Evolutionary conservation across 2,329 filamentous ascomycete genomes (phyloP), one percentile per base, ranked within the genome.

Genomic region (Cryphonectria nitschkei): DNA sequence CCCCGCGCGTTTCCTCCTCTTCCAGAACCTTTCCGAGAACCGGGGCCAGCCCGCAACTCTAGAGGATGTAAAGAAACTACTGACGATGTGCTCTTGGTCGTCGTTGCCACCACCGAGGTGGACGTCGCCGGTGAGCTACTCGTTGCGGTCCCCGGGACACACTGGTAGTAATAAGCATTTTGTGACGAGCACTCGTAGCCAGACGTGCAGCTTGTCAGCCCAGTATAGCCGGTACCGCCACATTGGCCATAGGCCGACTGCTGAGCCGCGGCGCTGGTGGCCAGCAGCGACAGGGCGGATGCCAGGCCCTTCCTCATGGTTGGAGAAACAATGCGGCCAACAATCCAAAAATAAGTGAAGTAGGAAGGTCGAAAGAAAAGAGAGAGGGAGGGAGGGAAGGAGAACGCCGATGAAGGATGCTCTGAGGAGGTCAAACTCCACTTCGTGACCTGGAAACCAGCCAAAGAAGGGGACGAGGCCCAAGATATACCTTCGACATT

Each of bases 131-230:
- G 14, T 46, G 68, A 60, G 13, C 62, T 52, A 37, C 60, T 66
- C 22, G 72, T 56, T 26, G 69, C 65, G 26, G 72, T 68, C 13
- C 72, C 72, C 4, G 70, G 61, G 8, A 72, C 63, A 71, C 76
- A 78, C 73, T 77, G 76, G 43, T 65, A 72, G 67, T 77, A 77
- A 69, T 75, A 77, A n/a, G 73, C 71, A 70, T 76, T 76, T 22
- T 70, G 67, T 16, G 70, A 70, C 6, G 54, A 64, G 72, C 76
- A 77, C 43, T 65, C 66, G 50, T 65, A 73, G 19, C 74, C 74
- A 37, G 68, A 61, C 43, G 73, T 73, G 70, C 76, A 77, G 54
- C 54, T 72, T 41, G 73, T 76, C 37, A 46, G 37, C 16, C 76
- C 76, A 22, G 72, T 70, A 34, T 56, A 76, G 34, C 74, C 73